Conservation (phyloP, 2,329 filamentous ascomycete species). For the Xylaria sp. region DNA sequence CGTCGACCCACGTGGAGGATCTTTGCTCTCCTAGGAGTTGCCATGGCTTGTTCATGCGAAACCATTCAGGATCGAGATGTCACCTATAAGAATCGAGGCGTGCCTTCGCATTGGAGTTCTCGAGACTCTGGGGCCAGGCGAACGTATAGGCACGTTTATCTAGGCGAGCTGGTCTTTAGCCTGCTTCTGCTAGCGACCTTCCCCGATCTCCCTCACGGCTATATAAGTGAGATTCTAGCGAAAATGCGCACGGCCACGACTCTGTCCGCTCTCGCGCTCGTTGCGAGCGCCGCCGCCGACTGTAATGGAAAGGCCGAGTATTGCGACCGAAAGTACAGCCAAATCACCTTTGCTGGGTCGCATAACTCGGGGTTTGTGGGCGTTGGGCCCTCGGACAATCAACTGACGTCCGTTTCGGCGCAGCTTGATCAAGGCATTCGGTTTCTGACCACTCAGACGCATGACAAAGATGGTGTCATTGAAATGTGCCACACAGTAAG, state of each 20-base stretch:
- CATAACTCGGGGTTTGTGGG: conserved; percentile 75
- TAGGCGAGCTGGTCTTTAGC: not conserved
- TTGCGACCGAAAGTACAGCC: conserved; percentile 67
- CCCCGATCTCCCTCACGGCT: not conserved
- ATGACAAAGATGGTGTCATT: conserved; percentile 61
- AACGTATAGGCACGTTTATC: conserved; percentile 6
- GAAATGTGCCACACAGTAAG: conserved; percentile 69
- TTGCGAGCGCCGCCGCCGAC: conserved; percentile 39
- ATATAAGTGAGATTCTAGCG: not conserved
- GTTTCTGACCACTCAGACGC: conserved; percentile 72
- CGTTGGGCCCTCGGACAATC: conserved; percentile 63
- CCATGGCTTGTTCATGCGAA: conserved; percentile 21
- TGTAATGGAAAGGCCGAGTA: conserved; percentile 69
- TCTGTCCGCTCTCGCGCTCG: conserved; percentile 39
- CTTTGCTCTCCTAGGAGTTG: conserved; percentile 13
- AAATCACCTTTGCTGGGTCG: conserved; percentile 69
- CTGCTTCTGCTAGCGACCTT: not conserved
- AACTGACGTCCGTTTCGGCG: conserved; percentile 65
- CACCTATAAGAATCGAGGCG: conserved; percentile 11
- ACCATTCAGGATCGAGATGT: not conserved
- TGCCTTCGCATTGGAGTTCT: conserved; percentile 9
- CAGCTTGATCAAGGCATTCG: conserved; percentile 72
- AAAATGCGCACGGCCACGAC: conserved; percentile 28
- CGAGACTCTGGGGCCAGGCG: not conserved
- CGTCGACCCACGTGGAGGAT: conserved; percentile 12